Evolutionary conservation across 73 alveolate genomes (phyloP), one percentile per base, ranked within the genome.

Genomic region (Symbiodinium pilosum): DNA sequence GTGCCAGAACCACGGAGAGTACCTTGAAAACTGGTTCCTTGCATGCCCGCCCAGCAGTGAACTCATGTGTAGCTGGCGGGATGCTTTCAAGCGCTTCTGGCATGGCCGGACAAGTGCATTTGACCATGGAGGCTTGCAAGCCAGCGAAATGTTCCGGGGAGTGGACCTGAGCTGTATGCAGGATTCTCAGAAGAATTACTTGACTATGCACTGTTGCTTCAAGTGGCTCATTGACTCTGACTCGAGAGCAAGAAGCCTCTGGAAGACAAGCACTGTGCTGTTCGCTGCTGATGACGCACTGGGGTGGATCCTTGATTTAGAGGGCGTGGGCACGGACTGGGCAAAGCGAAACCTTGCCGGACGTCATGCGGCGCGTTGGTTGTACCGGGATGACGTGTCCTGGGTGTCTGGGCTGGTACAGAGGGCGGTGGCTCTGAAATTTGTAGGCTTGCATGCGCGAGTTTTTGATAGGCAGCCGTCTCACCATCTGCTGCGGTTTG

Each of bases 131-230:
- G 95, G 95, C 26, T 41, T 89, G 54, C 95, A 26, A 54, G 87
- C 86, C 44, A 64, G 95, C 87, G 0, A 28, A 6, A 89, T 89
- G 95, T 89, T 89, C 47, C 24, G 68, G 47, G 87, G 47, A 18
- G 75, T 68, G 44, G 95, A 89, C 51, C 40, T 89, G n/a, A n/a
- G 54, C 24, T 44, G 69, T 20, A 89, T 89, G 95, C 73, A 59
- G 73, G 95, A 89, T 16, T 83, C 73, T 30, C 95, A 89, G 73
- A 89, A 52, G n/a, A 89, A 89, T 44, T 89, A 89, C 40, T 64
- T 89, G 43, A 89, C 95, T 26, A 89, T 89, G 95, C 95, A 89
- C 75, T 89, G 95, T 41, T 89, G 95, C 28, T 89, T 89, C 87
- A 89, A 89, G 47, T 89, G 95, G 95, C 44, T 89, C 83, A 89